Evolutionary conservation across 169 alveolate species (phyloP), one percentile per base, ranked within the genome.

Genomic region (Fabrea salina): DNA sequence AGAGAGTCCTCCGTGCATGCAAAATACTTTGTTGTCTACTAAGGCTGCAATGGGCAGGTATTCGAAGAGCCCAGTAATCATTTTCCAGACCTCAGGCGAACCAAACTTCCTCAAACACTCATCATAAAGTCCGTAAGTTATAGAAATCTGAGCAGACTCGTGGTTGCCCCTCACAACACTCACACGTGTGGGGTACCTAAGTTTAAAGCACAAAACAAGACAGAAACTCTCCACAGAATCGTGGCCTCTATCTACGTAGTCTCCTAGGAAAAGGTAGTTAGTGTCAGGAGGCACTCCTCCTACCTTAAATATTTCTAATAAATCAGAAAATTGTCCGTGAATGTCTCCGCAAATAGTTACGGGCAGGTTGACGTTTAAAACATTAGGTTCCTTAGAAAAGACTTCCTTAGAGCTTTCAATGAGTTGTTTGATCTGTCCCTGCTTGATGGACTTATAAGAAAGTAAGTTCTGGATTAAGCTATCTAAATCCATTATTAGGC

Each of bases 1-100:
- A 13, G 99, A 96, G 57, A 97, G 89, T 5, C 99, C 99, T 0
- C 99, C 99, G 91, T 98, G 99, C 41, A 95, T 97, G 87, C 99
- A 97, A 84, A 96, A 97, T 22, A 97, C 92, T 71, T 90, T 84
- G 27, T 92, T 94, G 49, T 97, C 99, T 59, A 98, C 93, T 5
- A 98, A 82, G 5, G 99, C 99, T 11, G 98, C 97, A 67, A 98
- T 78, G 6, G 99, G 97, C 37, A 98, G 84, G 77, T 95, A 97
- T 88, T 97, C 99, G 85, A 98, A 98, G 47, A 97, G 86, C 57
- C 97, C 99, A 8, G 99, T 97, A 74, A 98, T 92, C 80, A 94
- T 94, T 82, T 93, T 95, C 99, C 99, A 98, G 4, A 96, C 96
- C 64, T 97, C 94, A 19, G 96, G 90, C 79, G 95, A 96, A 54